These are phyloP conservation scores for Pythium rhizo-oryzae DNA, from an alignment of 352 stramenopile species.

Conservation along the genomic window DNA sequence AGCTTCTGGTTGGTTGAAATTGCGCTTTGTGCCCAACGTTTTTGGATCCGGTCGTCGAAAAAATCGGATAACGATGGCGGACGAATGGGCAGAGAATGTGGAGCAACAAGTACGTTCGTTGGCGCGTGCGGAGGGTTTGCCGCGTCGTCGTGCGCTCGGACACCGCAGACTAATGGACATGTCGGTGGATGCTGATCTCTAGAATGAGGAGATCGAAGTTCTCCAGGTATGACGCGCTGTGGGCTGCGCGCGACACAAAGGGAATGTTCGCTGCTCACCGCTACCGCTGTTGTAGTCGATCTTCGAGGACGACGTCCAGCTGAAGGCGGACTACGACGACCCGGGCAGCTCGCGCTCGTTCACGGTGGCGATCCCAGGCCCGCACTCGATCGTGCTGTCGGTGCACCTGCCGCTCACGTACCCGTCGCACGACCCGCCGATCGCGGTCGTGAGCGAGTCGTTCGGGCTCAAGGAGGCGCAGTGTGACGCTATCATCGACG, in stretches of 20 bases:
- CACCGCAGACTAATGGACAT: too few relatives aligned
- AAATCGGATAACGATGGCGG: constrained; percentile 24
- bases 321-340: constrained; percentile 55
- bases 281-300: constrained; percentile 75
- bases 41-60: constrained; percentile 7
- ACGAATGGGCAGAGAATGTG: constrained; percentile 34
- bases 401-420: constrained; percentile 78
- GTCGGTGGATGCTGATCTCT: too few relatives aligned
- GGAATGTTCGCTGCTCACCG: too few relatives aligned
- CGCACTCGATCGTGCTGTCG: constrained; percentile 66
- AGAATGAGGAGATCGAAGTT: too few relatives aligned
- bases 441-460: constrained; percentile 83
- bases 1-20: constrained; percentile 39
- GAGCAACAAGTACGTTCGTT: constrained; percentile 56
- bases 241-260: too few relatives aligned
- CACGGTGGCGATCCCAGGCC: constrained; percentile 40
- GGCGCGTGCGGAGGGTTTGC: background rate
- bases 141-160: background rate
- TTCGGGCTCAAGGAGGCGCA: constrained; percentile 79
- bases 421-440: constrained; percentile 61
- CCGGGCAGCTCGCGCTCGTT: constrained; percentile 39
- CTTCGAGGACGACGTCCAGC: constrained; percentile 67
- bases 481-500: constrained; percentile 59
- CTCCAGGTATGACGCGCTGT: too few relatives aligned
- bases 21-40: background rate